Evolutionary conservation across 331 rosid genomes (phyloP).

Genomic region (Rosa hybrid): DNA sequence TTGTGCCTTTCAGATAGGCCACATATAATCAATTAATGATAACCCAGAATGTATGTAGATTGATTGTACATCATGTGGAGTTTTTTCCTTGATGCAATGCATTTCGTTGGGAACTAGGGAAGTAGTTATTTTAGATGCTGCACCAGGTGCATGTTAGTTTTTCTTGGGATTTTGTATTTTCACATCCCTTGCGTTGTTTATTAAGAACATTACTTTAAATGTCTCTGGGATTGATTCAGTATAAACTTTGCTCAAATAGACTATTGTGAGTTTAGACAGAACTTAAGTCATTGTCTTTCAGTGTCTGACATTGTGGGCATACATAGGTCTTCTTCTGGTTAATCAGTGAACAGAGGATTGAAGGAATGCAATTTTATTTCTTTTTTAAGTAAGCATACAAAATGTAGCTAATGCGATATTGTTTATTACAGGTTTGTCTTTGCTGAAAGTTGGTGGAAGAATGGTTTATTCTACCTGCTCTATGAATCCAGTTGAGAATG

Average conservation of each 20-base stretch:
- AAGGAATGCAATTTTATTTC: not conserved
- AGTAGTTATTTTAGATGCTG: not conserved
- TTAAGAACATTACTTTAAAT: not conserved
- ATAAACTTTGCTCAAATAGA: not conserved
- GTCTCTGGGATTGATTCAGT: not conserved
- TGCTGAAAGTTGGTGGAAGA: constrained; percentile 95
- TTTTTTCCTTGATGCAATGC: not conserved
- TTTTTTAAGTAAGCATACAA: not conserved
- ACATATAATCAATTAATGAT: not conserved
- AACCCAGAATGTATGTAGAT: not conserved
- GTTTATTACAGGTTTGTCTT: constrained; percentile 63
- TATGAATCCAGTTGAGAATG: constrained; percentile 98
- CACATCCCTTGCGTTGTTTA: not conserved
- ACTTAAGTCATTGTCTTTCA: not conserved
- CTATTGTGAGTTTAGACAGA: not conserved
- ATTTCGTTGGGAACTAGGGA: not conserved
- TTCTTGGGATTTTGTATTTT: not conserved
- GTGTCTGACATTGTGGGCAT: not conserved
- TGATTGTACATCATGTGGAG: not conserved
- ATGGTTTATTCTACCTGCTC: constrained; percentile 98
- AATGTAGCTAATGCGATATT: constrained; percentile 27
- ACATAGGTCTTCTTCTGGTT: not conserved
- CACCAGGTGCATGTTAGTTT: not conserved
- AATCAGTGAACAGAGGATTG: not conserved
- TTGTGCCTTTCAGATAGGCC: not conserved